A percentile compares a stretch with the other conserved stretches of the same genome.
phyloP scores from a whole-genome alignment of 2,329 filamentous ascomycete genomes.

The Nemania sp. region DNA sequence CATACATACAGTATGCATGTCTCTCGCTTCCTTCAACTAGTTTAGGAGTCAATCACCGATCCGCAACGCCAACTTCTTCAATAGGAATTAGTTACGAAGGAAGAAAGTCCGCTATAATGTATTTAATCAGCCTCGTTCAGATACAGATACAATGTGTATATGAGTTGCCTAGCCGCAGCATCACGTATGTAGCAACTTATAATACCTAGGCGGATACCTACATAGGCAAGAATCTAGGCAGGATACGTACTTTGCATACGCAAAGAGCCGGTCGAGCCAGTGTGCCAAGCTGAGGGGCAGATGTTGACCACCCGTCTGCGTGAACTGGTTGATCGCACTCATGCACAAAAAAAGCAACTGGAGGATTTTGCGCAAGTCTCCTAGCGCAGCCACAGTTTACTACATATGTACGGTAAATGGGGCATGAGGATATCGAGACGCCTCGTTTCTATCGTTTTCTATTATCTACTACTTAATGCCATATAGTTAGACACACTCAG shows the following conservation, averaged over 20 bases:
- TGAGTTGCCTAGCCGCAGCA: slow-evolving; percentile 5
- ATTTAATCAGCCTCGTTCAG: neutral
- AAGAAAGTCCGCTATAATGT: neutral
- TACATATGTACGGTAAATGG: neutral
- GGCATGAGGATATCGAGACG: neutral
- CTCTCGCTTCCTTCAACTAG: slow-evolving; percentile 7
- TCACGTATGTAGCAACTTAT: neutral
- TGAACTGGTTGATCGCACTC: neutral
- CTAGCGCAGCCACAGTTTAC: neutral
- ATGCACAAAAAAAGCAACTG: slow-evolving; percentile 4
- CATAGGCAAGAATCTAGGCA: neutral
- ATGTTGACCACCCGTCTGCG: slow-evolving; percentile 1
- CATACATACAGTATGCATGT: slow-evolving; percentile 17
- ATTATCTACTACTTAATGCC: neutral
- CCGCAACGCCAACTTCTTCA: neutral
- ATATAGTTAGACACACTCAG: neutral
- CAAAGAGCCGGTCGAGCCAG: neutral
- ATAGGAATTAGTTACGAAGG: neutral
- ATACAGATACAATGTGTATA: too few relatives aligned
- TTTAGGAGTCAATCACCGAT: neutral
- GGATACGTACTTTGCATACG: neutral
- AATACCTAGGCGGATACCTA: neutral
- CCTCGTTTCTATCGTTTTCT: neutral
- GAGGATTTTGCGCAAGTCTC: neutral
- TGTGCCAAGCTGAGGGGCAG: slow-evolving; percentile 16